Evolutionary conservation across 2,329 filamentous ascomycete genomes (phyloP).

Genomic region (Ramularia endophylla): DNA sequence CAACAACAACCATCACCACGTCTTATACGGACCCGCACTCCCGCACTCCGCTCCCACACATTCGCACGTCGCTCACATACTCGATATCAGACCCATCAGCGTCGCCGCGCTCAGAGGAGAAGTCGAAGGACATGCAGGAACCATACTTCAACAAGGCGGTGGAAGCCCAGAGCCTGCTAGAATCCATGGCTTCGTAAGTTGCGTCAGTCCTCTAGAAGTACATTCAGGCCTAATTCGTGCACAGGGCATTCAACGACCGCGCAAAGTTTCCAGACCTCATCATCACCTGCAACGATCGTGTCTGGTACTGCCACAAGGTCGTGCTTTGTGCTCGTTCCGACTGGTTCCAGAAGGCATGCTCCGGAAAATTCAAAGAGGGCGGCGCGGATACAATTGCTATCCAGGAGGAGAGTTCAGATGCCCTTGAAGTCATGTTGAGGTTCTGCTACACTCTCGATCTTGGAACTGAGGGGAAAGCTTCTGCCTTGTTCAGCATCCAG

Average conservation of each 20-base stretch:
- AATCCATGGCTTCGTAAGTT: too few species aligned
- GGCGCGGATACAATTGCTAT: not conserved
- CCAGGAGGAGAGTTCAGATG: not conserved
- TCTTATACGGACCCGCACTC: too few species aligned
- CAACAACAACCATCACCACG: too few species aligned
- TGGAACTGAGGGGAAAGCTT: not conserved
- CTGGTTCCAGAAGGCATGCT: slow-evolving; percentile 1
- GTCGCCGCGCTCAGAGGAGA: too few species aligned
- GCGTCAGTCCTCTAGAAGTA: too few species aligned
- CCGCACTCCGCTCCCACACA: too few species aligned
- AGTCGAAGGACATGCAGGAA: too few species aligned
- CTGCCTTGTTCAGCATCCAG: not conserved
- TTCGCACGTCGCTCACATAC: too few species aligned
- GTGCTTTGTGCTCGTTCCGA: not conserved
- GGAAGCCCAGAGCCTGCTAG: too few species aligned
- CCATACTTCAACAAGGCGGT: too few species aligned
- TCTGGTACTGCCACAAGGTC: slow-evolving; percentile 2
- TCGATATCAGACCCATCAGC: too few species aligned
- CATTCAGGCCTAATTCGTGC: too few species aligned
- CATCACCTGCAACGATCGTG: not conserved
- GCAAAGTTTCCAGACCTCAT: not conserved
- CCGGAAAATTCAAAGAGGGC: slow-evolving; percentile 1
- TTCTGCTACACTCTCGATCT: slow-evolving; percentile 1
- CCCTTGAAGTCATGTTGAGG: not conserved
- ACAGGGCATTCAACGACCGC: slow-evolving; percentile 2